phyloP scores from a whole-genome alignment of 1,284 basidiomycete species.

The Kwoniella shivajii region DNA sequence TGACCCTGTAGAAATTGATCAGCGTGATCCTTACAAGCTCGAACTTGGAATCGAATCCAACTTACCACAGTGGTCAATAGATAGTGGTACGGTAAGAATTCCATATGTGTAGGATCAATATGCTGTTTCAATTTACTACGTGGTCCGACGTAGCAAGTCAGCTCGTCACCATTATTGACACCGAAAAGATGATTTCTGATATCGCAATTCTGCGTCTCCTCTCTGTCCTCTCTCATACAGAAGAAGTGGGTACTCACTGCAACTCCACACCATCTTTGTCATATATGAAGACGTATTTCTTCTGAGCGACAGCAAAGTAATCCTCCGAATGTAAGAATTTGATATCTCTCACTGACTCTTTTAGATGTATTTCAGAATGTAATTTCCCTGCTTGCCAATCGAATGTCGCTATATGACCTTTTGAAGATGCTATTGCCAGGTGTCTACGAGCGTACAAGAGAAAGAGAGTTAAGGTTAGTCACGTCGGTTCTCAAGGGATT shows the following conservation, averaged over 20 bases:
- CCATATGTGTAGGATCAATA: constrained; percentile 85
- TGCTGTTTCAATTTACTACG: constrained; percentile 61
- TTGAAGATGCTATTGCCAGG: constrained; percentile 76
- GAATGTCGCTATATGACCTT: constrained; percentile 90
- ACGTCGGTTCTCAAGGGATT: too few species aligned
- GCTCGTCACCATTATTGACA: too few species aligned
- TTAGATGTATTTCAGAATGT: constrained; percentile 82
- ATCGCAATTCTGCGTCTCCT: too few species aligned
- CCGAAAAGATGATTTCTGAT: too few species aligned
- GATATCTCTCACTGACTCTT: constrained; percentile 86
- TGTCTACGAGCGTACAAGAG: constrained; percentile 60
- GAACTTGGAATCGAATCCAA: neutral
- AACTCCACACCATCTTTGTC: constrained; percentile 92
- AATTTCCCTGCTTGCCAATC: constrained; percentile 90
- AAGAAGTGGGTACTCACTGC: constrained; percentile 58
- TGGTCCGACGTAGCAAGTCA: too few species aligned
- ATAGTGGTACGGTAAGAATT: constrained; percentile 96
- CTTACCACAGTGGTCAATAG: constrained; percentile 71
- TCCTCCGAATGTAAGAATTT: constrained; percentile 94
- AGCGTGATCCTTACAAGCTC: constrained; percentile 60
- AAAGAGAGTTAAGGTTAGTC: neutral
- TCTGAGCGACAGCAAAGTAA: constrained; percentile 93
- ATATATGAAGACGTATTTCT: constrained; percentile 95
- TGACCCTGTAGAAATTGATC: constrained; percentile 60
- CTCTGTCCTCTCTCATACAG: neutral